Evolutionary conservation across 139 green algal species (phyloP), one percentile per base, ranked within the genome.

Genomic region (Haematococcus lacustris): DNA sequence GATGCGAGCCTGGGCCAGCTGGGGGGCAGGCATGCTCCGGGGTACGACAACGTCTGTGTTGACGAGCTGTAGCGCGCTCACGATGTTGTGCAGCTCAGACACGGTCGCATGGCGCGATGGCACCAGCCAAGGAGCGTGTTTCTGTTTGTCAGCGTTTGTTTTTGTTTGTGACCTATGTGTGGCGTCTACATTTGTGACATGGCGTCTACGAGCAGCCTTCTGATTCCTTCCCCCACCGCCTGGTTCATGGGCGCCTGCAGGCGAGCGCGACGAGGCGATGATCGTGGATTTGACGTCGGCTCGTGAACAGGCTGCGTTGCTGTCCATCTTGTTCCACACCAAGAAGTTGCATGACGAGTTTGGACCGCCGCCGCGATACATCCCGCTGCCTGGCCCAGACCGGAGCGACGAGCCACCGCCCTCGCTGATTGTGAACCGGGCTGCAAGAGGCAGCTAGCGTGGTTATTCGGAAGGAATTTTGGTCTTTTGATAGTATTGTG

Each of bases 241-340:
- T 64, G 25, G 4, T 13, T 64, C 25, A 30, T 60, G 26, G n/a
- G n/a, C n/a, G 4, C 57, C 21, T 71, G 13, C 71, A 76, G 73
- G 73, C 2, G 67, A 79, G 32, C 67, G 38, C 23, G 73, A 79
- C 35, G 66, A 79, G 26, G 32, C n/a, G 40, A 60, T 79, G 40
- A 50, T 74, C n/a, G 65, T 40, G 32, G 40, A 62, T 21, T 79
- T 66, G 33, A 38, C 17, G 1, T 38, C 65, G 26, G 73, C 73
- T 39, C 70, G 66, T n/a, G 73, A 79, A 60, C 75, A 80, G 51
- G 79, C 79, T 26, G 79, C 79, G 5, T 67, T 85, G 1, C 65
- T 85, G 39, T 71, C 64, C 63, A 79, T 85, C 28, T 62, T 85
- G 17, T 85, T 79, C 64, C 79, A 85, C 71, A 80, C 75, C 34